Evolutionary conservation across 805 yeast species (phyloP), one percentile per base, ranked within the genome.

Genomic region (Clavispora santaluciae): DNA sequence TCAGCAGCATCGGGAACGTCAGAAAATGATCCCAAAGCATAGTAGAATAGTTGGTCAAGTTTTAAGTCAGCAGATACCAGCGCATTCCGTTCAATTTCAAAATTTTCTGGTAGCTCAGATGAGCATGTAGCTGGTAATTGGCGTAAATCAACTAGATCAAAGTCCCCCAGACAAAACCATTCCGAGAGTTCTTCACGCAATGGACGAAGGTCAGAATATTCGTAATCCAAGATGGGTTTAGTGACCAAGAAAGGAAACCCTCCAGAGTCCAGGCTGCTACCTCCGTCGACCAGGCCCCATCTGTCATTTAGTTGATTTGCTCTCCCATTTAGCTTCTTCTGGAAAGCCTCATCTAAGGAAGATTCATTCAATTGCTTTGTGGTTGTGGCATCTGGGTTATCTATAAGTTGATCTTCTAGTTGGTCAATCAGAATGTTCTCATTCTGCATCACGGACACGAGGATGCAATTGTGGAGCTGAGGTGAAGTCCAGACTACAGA

Each of bases 361-460:
- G 51, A 48, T n/a, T 59, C 64, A 6, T 48, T 47, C 12, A 65
- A 48, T 17, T 63, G 64, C 26, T 55, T 48, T 35, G 55, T 48
- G 8, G 70, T 59, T 18, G 49, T 40, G 3, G 63, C 62, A 41
- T 66, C 68, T 0, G 73, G 72, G 44, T 68, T 66, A 43, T 70
- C 73, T n/a, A 67, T 68, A 38, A 67, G 62, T 45, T 66, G 69
- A 43, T 71, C 78, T 38, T 74, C 78, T 33, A 74, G 63, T 43
- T 68, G 63, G 44, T 73, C 76, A 17, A 68, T 68, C 59, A 70
- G 65, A 7, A 56, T 43, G 23, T 48, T 59, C 22, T 57, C 60
- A 17, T 56, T 56, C 31, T 56, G 50, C 41, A 35, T 41, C 26
- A 9, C 23, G 18, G 12, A 25, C 29, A 16, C 29, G 29, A 25